Conservation (phyloP, 441 rosid species). For the Jatropha multifida region DNA sequence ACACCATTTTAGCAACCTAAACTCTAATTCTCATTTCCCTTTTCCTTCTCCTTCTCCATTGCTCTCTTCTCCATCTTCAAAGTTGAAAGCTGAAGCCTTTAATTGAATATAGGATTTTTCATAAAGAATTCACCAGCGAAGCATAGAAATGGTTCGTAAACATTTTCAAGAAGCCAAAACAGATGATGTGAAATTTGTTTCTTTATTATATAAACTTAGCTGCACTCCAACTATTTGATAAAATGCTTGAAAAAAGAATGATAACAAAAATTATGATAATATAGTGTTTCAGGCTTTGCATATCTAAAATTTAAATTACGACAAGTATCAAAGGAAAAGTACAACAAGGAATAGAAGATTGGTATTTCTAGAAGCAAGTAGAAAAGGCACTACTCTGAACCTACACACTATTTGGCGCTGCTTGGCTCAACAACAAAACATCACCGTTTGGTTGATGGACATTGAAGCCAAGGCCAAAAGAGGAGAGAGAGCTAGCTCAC, state of each 20-base stretch:
- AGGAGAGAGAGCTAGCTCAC: constrained; percentile 72
- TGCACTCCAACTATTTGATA: constrained; percentile 22
- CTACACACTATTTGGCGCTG: constrained; percentile 62
- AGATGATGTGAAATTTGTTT: constrained; percentile 28
- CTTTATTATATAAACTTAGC: too few relatives aligned
- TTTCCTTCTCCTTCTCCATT: too few relatives aligned
- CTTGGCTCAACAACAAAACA: constrained; percentile 71
- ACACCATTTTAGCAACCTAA: too few relatives aligned
- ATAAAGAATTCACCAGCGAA: not conserved
- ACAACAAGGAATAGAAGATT: constrained; percentile 69
- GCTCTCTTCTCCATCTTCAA: not conserved
- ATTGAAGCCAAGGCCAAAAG: constrained; percentile 77
- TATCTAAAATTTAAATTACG: constrained; percentile 51
- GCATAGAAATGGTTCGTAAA: constrained; percentile 52
- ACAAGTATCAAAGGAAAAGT: constrained; percentile 63
- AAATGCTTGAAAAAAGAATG: constrained; percentile 14
- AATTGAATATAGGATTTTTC: not conserved
- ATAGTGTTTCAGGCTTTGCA: constrained; percentile 45
- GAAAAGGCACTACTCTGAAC: constrained; percentile 71
- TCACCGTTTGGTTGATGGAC: constrained; percentile 96
- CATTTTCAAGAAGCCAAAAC: constrained; percentile 56
- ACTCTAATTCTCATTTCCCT: too few relatives aligned
- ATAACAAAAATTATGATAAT: not conserved
- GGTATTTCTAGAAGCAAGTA: constrained; percentile 72
- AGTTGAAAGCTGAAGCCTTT: not conserved